phyloP scores from a whole-genome alignment of 1,284 basidiomycete species.

The Austroboletus niveus region DNA sequence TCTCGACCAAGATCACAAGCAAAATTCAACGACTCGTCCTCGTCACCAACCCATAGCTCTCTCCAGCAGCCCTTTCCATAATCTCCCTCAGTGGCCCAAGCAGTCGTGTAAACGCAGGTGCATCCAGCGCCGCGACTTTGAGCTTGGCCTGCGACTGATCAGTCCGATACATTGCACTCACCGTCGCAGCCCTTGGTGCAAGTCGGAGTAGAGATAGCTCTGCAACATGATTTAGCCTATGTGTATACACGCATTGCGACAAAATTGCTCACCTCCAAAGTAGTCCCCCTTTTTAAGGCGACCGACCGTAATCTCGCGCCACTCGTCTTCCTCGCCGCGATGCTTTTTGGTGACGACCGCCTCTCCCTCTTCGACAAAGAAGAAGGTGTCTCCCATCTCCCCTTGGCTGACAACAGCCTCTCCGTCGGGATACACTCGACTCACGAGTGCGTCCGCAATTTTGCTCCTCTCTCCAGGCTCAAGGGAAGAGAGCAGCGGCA shows the following conservation, averaged over 20 bases:
- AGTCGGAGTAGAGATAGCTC: conserved; percentile 84
- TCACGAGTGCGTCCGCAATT: conserved; percentile 93
- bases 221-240: conserved; percentile 24
- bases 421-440: conserved; percentile 79
- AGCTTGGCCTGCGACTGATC: conserved; percentile 60
- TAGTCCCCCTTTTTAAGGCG: conserved; percentile 89
- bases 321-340: conserved; percentile 56
- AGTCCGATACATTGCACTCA: conserved; percentile 71
- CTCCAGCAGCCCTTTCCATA: conserved; percentile 79
- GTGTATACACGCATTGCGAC: background rate
- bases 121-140: conserved; percentile 91
- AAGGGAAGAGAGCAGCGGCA: conserved; percentile 84
- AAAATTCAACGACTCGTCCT: conserved; percentile 27
- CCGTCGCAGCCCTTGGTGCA: conserved; percentile 90
- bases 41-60: conserved; percentile 42
- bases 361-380: conserved; percentile 92
- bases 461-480: conserved; percentile 90
- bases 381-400: conserved; percentile 96
- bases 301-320: conserved; percentile 70
- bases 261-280: conserved; percentile 80
- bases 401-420: conserved; percentile 89
- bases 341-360: conserved; percentile 84
- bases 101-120: conserved; percentile 91
- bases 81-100: conserved; percentile 88
- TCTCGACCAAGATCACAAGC: conserved; percentile 5